Evolutionary conservation across 768 basidiomycete genomes (phyloP), one percentile per base, ranked within the genome.

Genomic region (Rhizopogon sp.): DNA sequence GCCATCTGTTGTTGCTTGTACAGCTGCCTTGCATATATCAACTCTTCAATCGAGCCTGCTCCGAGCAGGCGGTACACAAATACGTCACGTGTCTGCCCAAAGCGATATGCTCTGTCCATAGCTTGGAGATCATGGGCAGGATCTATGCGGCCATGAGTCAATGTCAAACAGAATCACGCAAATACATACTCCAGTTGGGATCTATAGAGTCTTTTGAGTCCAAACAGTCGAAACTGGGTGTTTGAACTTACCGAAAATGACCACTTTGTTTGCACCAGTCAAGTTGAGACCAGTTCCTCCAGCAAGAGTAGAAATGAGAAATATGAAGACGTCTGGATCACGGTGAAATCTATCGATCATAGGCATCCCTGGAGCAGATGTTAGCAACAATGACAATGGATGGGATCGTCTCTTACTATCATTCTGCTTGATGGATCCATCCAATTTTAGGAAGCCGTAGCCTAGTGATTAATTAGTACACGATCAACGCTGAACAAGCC

Each of bases 1-100:
- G 83, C 83, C 89, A 93, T 93, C 64, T 92, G 89, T 65, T 95
- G 93, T 59, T 93, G 91, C 66, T 95, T 95, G 71, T 94, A 94
- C 20, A 96, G 81, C 64, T 95, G 93, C 11, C 92, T 82, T 0
- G 88, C 88, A 62, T 93, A 93, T 17, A 93, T 91, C 42, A 92
- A 70, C 65, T 95, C 92, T 63, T 94, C 92, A 11, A 94, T 77
- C 6, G 90, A 90, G 3, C 93, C 93, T 3, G 91, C 90, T 1
- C 88, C 91, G 14, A 96, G 75, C 6, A 96, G 76, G 37, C 93
- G 81, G 62, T 84, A 92, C 1, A 95, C 92, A 1, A 81, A 76
- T 20, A 96, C 93, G 62, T 94, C 87, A 17, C 92, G 85, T 1
- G 79, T 84, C 69, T 96, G 93, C 13, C 93, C 93, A 57, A 92